Percentiles rank a stretch among this genome's conserved stretches.
Conservation (phyloP, 2,329 filamentous ascomycete species). For the Colletotrichum sp. region DNA sequence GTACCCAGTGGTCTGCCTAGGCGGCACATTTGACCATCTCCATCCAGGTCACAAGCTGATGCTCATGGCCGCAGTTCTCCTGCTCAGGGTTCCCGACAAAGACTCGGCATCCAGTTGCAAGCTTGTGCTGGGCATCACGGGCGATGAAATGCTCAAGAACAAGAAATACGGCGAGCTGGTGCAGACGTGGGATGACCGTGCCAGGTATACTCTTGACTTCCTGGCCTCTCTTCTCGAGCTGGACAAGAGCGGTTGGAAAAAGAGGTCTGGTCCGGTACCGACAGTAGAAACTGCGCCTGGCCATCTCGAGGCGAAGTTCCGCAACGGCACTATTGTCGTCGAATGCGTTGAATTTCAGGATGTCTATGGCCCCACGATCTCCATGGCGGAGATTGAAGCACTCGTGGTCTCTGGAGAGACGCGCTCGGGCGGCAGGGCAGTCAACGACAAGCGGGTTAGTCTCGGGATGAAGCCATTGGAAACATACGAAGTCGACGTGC, state of each 20-base stretch:
- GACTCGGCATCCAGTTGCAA: constrained; percentile 49
- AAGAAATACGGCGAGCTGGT: constrained; percentile 87
- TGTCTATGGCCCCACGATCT: constrained; percentile 88
- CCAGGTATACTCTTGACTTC: constrained; percentile 73
- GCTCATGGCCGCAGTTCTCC: constrained; percentile 82
- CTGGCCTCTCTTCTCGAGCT: constrained; percentile 65
- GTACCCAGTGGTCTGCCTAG: constrained; percentile 68
- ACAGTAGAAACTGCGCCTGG: constrained; percentile 33
- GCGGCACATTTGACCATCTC: constrained; percentile 95
- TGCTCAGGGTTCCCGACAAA: constrained; percentile 59
- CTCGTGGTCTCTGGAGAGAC: constrained; percentile 91
- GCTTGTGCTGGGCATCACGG: constrained; percentile 86
- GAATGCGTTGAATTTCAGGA: constrained; percentile 88
- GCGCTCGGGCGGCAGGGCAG: constrained; percentile 77
- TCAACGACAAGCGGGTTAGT: constrained; percentile 81
- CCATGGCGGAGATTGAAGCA: constrained; percentile 76
- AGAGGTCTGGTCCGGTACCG: constrained; percentile 39
- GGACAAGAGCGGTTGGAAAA: constrained; percentile 47
- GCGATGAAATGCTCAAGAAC: constrained; percentile 82
- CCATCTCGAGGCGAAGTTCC: constrained; percentile 59
- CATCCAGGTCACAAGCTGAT: constrained; percentile 97
- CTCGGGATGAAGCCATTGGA: constrained; percentile 79
- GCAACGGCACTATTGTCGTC: constrained; percentile 65
- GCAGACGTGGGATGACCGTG: constrained; percentile 80
- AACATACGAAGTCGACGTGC: constrained; percentile 87